These are phyloP conservation scores for Didymellaceae sp. DNA, from an alignment of 2,329 filamentous ascomycete species.

Conservation along the genomic window DNA sequence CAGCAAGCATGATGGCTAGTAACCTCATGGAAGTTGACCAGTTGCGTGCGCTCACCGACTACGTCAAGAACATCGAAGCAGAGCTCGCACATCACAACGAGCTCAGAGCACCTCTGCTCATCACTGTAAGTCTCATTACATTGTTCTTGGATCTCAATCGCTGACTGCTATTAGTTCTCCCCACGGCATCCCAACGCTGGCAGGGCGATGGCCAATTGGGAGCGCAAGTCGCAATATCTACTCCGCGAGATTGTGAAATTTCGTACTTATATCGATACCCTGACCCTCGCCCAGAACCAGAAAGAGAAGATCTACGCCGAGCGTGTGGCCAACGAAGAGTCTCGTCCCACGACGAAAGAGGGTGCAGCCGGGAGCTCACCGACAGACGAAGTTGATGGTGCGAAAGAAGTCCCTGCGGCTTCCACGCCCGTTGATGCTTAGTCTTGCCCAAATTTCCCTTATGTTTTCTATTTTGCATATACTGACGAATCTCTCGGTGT, in stretches of 20 bases:
- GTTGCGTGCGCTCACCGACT: slow-evolving; percentile 73
- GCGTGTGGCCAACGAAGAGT: slow-evolving; percentile 39
- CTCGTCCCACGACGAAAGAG: slow-evolving; percentile 18
- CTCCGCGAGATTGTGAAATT: slow-evolving; percentile 96
- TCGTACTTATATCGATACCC: slow-evolving; percentile 87
- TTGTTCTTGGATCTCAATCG: background rate
- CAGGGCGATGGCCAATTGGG: slow-evolving; percentile 95
- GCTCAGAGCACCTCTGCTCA: slow-evolving; percentile 81
- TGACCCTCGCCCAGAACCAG: slow-evolving; percentile 72
- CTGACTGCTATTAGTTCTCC: slow-evolving; percentile 66
- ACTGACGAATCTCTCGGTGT: slow-evolving; percentile 37
- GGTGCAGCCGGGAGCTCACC: slow-evolving; percentile 18
- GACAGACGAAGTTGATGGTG: slow-evolving; percentile 42
- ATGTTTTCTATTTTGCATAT: slow-evolving; percentile 24
- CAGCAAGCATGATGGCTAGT: slow-evolving; percentile 87
- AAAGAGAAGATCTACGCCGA: slow-evolving; percentile 72
- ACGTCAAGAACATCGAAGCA: slow-evolving; percentile 84
- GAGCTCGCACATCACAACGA: slow-evolving; percentile 89
- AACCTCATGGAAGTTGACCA: slow-evolving; percentile 81
- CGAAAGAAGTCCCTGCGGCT: slow-evolving; percentile 35
- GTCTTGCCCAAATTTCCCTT: slow-evolving; percentile 17
- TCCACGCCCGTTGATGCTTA: slow-evolving; percentile 32
- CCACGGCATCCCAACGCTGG: slow-evolving; percentile 79
- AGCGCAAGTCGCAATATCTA: slow-evolving; percentile 91
- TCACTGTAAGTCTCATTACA: slow-evolving; percentile 64